Conservation (phyloP, 495 filamentous ascomycete species). For the Hypoxylon fuscum region DNA sequence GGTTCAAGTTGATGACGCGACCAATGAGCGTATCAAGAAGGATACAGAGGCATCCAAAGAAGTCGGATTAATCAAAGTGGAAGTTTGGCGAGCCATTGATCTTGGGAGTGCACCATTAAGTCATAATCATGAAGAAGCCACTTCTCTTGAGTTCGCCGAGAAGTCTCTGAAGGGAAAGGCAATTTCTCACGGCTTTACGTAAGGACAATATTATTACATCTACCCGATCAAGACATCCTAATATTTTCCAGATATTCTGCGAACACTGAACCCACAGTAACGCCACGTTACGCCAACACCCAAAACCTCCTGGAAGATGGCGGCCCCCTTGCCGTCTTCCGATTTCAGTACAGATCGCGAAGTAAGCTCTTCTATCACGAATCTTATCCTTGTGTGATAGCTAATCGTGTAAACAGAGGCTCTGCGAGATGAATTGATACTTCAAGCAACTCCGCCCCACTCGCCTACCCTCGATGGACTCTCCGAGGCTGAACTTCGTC, state of each 20-base stretch:
- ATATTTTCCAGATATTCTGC: slow-evolving; percentile 12
- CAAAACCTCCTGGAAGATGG: slow-evolving; percentile 10
- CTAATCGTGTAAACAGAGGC: slow-evolving; percentile 31
- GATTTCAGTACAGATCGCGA: slow-evolving; percentile 46
- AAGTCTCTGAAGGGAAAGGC: slow-evolving; percentile 48
- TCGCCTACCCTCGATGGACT: slow-evolving; percentile 18
- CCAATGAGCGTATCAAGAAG: slow-evolving; percentile 34
- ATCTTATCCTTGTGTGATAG: not conserved
- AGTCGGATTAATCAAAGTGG: slow-evolving; percentile 42
- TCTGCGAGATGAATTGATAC: slow-evolving; percentile 45
- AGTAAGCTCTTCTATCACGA: slow-evolving; percentile 18
- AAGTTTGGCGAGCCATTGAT: slow-evolving; percentile 15
- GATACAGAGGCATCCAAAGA: slow-evolving; percentile 34
- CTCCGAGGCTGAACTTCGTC: slow-evolving; percentile 18
- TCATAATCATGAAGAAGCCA: not conserved
- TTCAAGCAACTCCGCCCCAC: slow-evolving; percentile 43
- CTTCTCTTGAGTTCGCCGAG: slow-evolving; percentile 42
- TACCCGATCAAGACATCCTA: not conserved
- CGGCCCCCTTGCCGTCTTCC: slow-evolving; percentile 41
- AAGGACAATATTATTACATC: not conserved
- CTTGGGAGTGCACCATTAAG: not conserved
- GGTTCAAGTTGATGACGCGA: slow-evolving; percentile 39
- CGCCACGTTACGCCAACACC: not conserved
- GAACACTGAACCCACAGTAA: not conserved
- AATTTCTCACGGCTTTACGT: slow-evolving; percentile 47